Evolutionary conservation across 768 basidiomycete genomes (phyloP), one percentile per base, ranked within the genome.

Genomic region (Amanita rubescens): DNA sequence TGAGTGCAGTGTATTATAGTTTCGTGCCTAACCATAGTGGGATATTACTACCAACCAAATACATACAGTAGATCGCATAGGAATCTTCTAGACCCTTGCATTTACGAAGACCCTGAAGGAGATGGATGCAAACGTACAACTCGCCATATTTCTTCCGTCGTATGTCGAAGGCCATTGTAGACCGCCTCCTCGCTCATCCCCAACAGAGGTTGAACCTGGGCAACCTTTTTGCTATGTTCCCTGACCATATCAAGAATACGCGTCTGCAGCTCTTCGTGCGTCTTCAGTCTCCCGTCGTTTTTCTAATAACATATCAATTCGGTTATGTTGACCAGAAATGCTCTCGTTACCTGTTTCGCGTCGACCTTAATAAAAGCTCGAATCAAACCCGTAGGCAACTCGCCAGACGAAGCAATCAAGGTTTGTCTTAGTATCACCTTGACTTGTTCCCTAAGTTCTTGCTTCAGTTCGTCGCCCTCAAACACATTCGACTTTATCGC

Each of bases 221-320:
- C 34, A 2, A 50, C 49, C 38, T 14, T 50, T 24, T 39, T 50
- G 19, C 49, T 50, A 17, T 50, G 49, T 10, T 7, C 10, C 12
- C 11, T 25, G 14, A 22, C 39, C 49, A 50, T 50, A 50, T 50
- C 24, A 30, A 50, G 49, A 11, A 50, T 50, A 27, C 39, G 38
- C 14, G 20, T 20, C 25, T 50, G 49, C 34, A 50, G 25, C 12
- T 37, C 22, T 27, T 38, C 24, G n/a, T 50, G 49, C 17, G 33
- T 35, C 7, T 9, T 4, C 30, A 33, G n/a, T 11, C 7, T 48
- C 17, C 20, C 30, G 3, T 20, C 39, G 19, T 9, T 20, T 41
- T 10, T 17, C 39, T 41, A 41, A 3, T 6, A 17, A 17, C 27
- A 30, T n/a, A n/a, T n/a, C n/a, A n/a, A n/a, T n/a, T n/a, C n/a